These are phyloP conservation scores for Backusella mclennaniae DNA, from an alignment of 192 early-diverging fungal genomes.

Conservation along the genomic window DNA sequence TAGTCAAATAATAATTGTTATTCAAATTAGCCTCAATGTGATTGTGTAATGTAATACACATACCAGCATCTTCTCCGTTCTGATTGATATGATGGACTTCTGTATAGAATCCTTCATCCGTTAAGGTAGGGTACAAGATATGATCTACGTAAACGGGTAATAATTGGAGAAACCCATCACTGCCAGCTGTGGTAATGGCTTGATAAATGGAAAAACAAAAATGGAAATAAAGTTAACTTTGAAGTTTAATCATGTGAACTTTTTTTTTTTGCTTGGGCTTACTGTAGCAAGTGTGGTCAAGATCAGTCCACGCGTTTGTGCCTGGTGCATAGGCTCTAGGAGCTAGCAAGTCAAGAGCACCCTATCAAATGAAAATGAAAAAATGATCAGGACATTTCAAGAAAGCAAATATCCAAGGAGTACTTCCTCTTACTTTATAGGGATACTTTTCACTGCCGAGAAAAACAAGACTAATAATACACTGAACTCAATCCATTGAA, in stretches of 20 bases:
- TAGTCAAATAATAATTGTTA: conserved; percentile 3
- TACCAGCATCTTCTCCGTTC: conserved; percentile 59
- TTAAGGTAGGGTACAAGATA: conserved; percentile 59
- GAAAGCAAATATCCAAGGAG: background rate
- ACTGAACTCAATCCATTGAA: background rate
- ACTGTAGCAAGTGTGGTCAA: conserved; percentile 55
- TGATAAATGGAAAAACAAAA: conserved; percentile 2
- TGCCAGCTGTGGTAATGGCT: conserved; percentile 53
- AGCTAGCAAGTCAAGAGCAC: conserved; percentile 55
- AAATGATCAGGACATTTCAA: background rate
- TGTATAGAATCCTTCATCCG: conserved; percentile 52
- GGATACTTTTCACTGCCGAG: conserved; percentile 58
- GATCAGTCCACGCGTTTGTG: conserved; percentile 66
- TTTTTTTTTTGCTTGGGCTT: background rate
- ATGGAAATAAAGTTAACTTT: conserved; percentile 5
- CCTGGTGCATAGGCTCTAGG: conserved; percentile 56
- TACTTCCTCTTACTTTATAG: conserved; percentile 24
- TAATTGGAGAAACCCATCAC: conserved; percentile 54
- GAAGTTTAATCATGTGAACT: background rate
- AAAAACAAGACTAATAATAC: conserved; percentile 47
- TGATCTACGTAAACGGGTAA: conserved; percentile 62
- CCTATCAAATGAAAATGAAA: conserved; percentile 25
- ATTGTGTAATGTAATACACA: conserved; percentile 16
- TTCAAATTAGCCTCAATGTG: conserved; percentile 5
- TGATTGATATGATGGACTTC: conserved; percentile 62